Conservation (phyloP, 2,329 filamentous ascomycete genomes). For the Spiromastix sp. region DNA sequence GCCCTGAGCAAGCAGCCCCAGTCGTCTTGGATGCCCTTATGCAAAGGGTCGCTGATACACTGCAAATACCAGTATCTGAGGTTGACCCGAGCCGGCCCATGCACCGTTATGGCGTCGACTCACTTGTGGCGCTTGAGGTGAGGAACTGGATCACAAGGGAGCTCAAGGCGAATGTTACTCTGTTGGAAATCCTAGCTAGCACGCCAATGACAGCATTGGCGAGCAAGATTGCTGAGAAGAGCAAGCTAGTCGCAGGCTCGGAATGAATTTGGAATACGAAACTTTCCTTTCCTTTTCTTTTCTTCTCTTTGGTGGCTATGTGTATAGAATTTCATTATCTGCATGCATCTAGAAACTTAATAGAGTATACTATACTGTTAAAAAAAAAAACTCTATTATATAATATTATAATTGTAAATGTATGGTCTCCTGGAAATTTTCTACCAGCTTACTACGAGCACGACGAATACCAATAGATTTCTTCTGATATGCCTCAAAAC, state of each 20-base stretch:
- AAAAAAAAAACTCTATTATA: too few species aligned
- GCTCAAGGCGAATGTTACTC: conserved; percentile 3
- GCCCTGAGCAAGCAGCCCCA: not conserved
- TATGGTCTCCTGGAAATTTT: too few species aligned
- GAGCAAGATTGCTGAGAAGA: conserved; percentile 4
- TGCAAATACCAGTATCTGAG: conserved; percentile 1
- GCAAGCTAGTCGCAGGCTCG: not conserved
- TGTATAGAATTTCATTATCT: too few species aligned
- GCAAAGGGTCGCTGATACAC: not conserved
- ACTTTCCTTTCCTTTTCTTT: too few species aligned
- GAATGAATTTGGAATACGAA: not conserved
- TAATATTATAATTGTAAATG: too few species aligned
- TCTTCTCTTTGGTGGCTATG: too few species aligned
- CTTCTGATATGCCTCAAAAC: too few species aligned
- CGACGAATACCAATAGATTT: too few species aligned
- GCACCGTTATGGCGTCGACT: conserved; percentile 8
- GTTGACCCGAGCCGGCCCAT: conserved; percentile 4
- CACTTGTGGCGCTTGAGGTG: conserved; percentile 8
- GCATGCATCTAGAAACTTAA: too few species aligned
- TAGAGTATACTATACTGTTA: too few species aligned
- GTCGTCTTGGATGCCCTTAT: conserved; percentile 1
- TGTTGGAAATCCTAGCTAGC: conserved; percentile 7
- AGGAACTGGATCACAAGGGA: conserved; percentile 5
- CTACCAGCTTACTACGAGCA: too few species aligned
- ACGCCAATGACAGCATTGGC: conserved; percentile 3